Conservation (phyloP, 129 eudicot genomes). For the Artemisia annua region DNA sequence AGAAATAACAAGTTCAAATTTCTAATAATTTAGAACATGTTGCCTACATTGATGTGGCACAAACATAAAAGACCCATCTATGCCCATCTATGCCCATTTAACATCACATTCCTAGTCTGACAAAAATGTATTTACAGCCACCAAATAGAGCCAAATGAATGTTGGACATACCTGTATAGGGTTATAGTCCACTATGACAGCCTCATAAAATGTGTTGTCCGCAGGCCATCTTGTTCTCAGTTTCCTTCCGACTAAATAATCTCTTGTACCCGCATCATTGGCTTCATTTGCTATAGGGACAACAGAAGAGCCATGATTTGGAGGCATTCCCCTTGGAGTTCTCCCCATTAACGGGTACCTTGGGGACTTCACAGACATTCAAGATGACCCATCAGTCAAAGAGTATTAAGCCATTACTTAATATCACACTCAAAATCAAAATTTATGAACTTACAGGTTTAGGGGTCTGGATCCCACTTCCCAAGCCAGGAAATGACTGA, state of each 20-base stretch:
- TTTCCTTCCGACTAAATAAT: slow-evolving; percentile 74
- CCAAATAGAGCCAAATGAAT: too few species aligned
- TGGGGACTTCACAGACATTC: slow-evolving; percentile 33
- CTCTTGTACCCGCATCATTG: slow-evolving; percentile 49
- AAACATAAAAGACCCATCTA: neutral
- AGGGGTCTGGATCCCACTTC: slow-evolving; percentile 56
- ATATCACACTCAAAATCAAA: neutral
- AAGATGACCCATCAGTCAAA: slow-evolving; percentile 23
- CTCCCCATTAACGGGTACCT: slow-evolving; percentile 45
- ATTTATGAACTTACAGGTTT: slow-evolving; percentile 50
- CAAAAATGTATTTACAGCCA: too few species aligned
- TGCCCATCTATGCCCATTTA: too few species aligned
- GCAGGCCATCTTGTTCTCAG: slow-evolving; percentile 94
- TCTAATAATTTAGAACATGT: neutral
- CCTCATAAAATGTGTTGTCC: slow-evolving; percentile 88
- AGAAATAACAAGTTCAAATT: neutral
- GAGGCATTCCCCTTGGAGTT: slow-evolving; percentile 45
- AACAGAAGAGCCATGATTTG: slow-evolving; percentile 48
- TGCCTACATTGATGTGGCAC: neutral
- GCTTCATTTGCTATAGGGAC: slow-evolving; percentile 39
- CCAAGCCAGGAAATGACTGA: slow-evolving; percentile 53
- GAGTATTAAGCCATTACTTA: neutral
- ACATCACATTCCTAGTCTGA: too few species aligned
- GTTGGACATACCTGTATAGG: neutral
- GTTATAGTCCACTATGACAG: slow-evolving; percentile 21